phyloP scores from a whole-genome alignment of 345 rosid species.

The Populus pruinosa region DNA sequence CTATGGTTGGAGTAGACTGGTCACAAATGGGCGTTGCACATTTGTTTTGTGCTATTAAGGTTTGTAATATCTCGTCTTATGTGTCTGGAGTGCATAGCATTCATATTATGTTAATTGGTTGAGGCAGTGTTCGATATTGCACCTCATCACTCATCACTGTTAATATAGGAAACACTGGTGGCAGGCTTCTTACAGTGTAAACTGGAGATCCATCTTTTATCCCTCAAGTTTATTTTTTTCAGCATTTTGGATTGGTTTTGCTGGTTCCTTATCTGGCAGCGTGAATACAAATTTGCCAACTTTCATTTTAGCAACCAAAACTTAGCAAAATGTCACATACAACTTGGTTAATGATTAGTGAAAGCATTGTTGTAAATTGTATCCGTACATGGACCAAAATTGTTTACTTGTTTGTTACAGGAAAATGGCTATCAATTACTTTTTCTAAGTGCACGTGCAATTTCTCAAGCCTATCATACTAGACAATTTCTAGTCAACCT shows the following conservation, averaged over 20 bases:
- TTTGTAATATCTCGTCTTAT: slow-evolving; percentile 30
- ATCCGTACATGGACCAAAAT: background rate
- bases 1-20: slow-evolving; percentile 94
- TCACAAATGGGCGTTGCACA: slow-evolving; percentile 91
- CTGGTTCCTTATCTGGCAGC: background rate
- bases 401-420: slow-evolving; percentile 37
- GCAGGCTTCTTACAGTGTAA: background rate
- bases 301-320: background rate
- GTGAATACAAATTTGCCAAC: background rate
- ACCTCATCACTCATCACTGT: background rate
- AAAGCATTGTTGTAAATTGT: background rate
- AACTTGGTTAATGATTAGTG: background rate
- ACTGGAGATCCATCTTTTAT: background rate
- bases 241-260: background rate
- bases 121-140: background rate
- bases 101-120: background rate
- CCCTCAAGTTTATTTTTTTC: background rate
- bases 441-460: slow-evolving; percentile 93
- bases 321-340: background rate
- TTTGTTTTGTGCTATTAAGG: slow-evolving; percentile 90
- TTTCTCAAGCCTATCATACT: slow-evolving; percentile 85
- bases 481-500: slow-evolving; percentile 81
- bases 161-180: background rate
- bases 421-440: slow-evolving; percentile 95
- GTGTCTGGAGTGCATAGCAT: background rate